Percentiles rank a stretch among this genome's conserved stretches.
phyloP scores from a whole-genome alignment of 78 protist genomes.

The Thecamonas trahens region DNA sequence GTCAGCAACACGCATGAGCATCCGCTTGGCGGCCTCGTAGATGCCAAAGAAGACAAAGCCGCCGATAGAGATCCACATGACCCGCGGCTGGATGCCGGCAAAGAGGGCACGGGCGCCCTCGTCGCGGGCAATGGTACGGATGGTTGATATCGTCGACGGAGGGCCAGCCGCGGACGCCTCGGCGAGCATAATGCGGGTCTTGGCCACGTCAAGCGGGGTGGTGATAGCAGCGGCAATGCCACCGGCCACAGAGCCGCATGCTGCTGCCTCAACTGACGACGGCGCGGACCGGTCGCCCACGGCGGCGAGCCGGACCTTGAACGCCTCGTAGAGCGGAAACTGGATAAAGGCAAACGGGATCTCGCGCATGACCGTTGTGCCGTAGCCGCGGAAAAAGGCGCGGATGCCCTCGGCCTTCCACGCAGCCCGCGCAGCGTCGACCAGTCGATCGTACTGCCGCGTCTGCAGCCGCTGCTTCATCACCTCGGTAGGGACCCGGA shows the following conservation, averaged over 20 bases:
- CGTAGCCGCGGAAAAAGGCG: constrained; percentile 22
- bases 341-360: constrained; percentile 57
- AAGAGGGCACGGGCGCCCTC: constrained; percentile 18
- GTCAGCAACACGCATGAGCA: no score
- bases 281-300: not conserved
- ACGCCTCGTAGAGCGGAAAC: constrained; percentile 48
- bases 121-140: not conserved
- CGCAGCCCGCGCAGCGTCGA: not conserved
- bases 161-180: not conserved
- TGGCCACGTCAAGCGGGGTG: constrained; percentile 65
- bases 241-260: constrained; percentile 51
- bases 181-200: constrained; percentile 62
- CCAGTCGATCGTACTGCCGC: not conserved
- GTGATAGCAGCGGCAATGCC: constrained; percentile 40
- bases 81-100: constrained; percentile 33
- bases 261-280: constrained; percentile 5
- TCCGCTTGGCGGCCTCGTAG: constrained; percentile 16
- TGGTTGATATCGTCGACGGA: not conserved
- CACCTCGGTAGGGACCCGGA: constrained; percentile 57
- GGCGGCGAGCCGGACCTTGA: constrained; percentile 17
- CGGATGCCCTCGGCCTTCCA: not conserved
- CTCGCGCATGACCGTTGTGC: constrained; percentile 21
- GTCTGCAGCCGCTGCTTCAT: constrained; percentile 57
- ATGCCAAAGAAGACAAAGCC: constrained; percentile 45
- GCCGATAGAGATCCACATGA: constrained; percentile 24